These are phyloP conservation scores for Platanthera guangdongensis DNA, from an alignment of 106 monocot species.

Conservation along the genomic window DNA sequence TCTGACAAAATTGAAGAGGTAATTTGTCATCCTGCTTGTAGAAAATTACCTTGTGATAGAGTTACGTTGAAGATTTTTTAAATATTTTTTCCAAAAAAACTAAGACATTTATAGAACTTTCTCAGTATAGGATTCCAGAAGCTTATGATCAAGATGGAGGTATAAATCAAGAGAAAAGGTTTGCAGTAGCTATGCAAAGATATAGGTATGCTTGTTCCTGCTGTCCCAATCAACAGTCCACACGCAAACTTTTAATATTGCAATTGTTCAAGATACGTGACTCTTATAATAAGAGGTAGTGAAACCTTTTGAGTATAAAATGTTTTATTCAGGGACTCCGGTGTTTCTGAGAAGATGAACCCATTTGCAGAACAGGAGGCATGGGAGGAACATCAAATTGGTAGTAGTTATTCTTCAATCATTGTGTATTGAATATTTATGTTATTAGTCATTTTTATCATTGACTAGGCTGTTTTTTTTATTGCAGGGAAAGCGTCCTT, in stretches of 20 bases:
- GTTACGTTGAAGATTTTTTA: background rate
- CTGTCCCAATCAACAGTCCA: background rate
- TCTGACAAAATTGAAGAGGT: conserved; percentile 58
- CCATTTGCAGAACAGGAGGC: conserved; percentile 99
- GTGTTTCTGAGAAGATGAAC: conserved; percentile 86
- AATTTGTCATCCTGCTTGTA: background rate
- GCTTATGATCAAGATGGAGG: conserved; percentile 86
- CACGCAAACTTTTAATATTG: background rate
- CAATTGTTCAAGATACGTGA: conserved; percentile 5
- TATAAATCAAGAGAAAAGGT: conserved; percentile 97
- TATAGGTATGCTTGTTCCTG: conserved; percentile 42
- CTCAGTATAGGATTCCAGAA: conserved; percentile 95
- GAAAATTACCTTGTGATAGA: background rate
- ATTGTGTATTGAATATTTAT: background rate
- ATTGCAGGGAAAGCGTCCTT: conserved; percentile 70
- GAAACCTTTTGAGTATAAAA: background rate
- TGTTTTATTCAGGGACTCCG: conserved; percentile 44
- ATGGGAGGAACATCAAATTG: conserved; percentile 99
- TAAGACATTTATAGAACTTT: background rate
- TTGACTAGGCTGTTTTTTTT: background rate
- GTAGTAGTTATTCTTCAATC: conserved; percentile 20
- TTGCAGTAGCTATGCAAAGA: conserved; percentile 76
- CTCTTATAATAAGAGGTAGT: background rate
- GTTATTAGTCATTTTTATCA: background rate
- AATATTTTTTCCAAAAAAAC: background rate